Conservation (phyloP, 2,329 filamentous ascomycete species). For the Byssochlamys sp. region DNA sequence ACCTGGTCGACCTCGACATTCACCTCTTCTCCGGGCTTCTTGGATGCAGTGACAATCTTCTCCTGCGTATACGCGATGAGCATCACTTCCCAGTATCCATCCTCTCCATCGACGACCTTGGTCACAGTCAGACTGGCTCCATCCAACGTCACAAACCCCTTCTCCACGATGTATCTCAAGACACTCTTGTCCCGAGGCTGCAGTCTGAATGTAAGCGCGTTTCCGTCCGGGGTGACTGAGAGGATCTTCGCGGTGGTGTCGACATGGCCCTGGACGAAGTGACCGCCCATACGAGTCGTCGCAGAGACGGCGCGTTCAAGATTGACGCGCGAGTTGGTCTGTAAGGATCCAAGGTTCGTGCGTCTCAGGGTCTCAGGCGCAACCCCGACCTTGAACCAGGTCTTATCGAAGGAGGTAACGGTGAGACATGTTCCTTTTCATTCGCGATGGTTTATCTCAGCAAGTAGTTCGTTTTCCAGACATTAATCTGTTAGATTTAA, state of each 20-base stretch:
- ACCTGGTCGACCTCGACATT: slow-evolving; percentile 91
- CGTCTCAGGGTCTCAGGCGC: slow-evolving; percentile 91
- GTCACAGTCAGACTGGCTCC: slow-evolving; percentile 91
- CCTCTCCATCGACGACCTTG: slow-evolving; percentile 64
- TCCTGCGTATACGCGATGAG: slow-evolving; percentile 93
- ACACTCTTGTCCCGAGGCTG: slow-evolving; percentile 59
- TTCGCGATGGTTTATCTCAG: neutral
- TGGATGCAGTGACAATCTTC: slow-evolving; percentile 71
- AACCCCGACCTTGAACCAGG: slow-evolving; percentile 78
- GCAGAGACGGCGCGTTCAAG: slow-evolving; percentile 88
- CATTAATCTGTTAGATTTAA: neutral
- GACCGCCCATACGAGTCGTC: slow-evolving; percentile 89
- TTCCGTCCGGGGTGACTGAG: slow-evolving; percentile 68
- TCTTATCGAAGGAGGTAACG: slow-evolving; percentile 59
- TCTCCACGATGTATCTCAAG: slow-evolving; percentile 83
- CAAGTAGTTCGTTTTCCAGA: neutral
- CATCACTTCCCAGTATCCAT: slow-evolving; percentile 92
- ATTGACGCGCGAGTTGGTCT: slow-evolving; percentile 63
- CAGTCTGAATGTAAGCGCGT: slow-evolving; percentile 80
- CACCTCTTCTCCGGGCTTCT: slow-evolving; percentile 69
- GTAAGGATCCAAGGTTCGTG: slow-evolving; percentile 78
- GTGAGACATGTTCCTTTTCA: slow-evolving; percentile 69
- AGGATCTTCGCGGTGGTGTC: slow-evolving; percentile 75
- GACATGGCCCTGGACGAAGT: slow-evolving; percentile 96
- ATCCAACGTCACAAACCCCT: slow-evolving; percentile 89